Evolutionary conservation across 2,329 filamentous ascomycete genomes (phyloP).

Genomic region (Penicillium occitanis): DNA sequence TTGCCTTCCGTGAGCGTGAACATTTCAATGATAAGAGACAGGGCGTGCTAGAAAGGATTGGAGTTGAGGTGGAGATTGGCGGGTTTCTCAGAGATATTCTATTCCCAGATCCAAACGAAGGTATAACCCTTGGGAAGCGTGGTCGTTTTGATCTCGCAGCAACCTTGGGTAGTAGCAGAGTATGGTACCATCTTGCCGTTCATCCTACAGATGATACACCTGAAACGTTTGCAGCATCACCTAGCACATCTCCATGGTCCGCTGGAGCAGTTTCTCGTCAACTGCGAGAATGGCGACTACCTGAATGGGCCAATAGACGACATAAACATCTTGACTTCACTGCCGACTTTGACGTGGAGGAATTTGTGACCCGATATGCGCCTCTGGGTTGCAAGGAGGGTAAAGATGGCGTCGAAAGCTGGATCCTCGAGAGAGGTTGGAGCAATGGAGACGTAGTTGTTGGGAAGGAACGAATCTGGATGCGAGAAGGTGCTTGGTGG

Average conservation of each 20-base stretch:
- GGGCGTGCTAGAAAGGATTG: slow-evolving; percentile 80
- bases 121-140: slow-evolving; percentile 74
- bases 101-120: slow-evolving; percentile 73
- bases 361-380: slow-evolving; percentile 82
- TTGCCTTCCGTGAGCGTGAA: slow-evolving; percentile 69
- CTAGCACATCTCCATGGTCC: slow-evolving; percentile 82
- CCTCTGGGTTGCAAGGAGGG: slow-evolving; percentile 85
- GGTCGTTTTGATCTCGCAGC: slow-evolving; percentile 76
- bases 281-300: slow-evolving; percentile 85
- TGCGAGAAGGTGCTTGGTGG: slow-evolving; percentile 94
- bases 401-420: slow-evolving; percentile 87
- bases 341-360: slow-evolving; percentile 90
- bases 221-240: slow-evolving; percentile 68
- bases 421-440: slow-evolving; percentile 93
- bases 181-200: slow-evolving; percentile 91
- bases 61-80: slow-evolving; percentile 74
- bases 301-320: slow-evolving; percentile 94
- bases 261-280: slow-evolving; percentile 90
- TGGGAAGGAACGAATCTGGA: slow-evolving; percentile 90
- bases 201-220: slow-evolving; percentile 89
- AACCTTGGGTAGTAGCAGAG: slow-evolving; percentile 76
- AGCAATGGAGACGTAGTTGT: slow-evolving; percentile 95
- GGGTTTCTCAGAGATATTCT: slow-evolving; percentile 80
- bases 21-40: slow-evolving; percentile 79
- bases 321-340: slow-evolving; percentile 93